A percentile compares a stretch with the other conserved stretches of the same genome.
phyloP scores from a whole-genome alignment of 345 rosid species.

The Murraya paniculata region DNA sequence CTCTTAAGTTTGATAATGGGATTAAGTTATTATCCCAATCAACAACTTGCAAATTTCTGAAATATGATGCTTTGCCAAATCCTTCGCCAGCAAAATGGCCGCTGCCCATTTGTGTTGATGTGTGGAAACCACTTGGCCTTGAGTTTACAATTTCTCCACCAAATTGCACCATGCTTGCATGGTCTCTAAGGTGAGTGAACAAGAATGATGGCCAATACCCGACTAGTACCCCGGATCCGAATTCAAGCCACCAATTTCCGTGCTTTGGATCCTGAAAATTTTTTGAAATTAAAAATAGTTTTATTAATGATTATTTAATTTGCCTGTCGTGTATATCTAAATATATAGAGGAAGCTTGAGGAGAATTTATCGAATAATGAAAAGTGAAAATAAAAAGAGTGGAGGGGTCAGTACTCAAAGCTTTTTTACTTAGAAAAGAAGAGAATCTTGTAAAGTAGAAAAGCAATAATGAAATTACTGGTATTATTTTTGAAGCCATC shows the following conservation, averaged over 20 bases:
- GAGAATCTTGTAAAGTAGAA: constrained; percentile 39
- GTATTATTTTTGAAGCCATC: constrained; percentile 21
- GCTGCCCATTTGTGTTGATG: constrained; percentile 93
- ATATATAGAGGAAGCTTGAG: neutral
- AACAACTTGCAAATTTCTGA: constrained; percentile 78
- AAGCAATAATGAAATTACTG: constrained; percentile 20
- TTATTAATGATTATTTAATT: too few relatives aligned
- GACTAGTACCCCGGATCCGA: constrained; percentile 81
- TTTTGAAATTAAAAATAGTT: too few relatives aligned
- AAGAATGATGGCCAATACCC: constrained; percentile 93
- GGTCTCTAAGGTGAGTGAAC: constrained; percentile 75
- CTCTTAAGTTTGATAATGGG: constrained; percentile 63
- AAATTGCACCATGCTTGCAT: constrained; percentile 92
- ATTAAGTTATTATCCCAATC: constrained; percentile 91
- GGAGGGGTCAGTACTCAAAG: constrained; percentile 23
- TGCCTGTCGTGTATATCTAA: too few relatives aligned
- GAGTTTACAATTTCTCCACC: constrained; percentile 94
- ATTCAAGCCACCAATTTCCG: constrained; percentile 99
- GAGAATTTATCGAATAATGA: neutral
- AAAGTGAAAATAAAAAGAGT: constrained; percentile 5
- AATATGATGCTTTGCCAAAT: constrained; percentile 86
- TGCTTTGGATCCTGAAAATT: constrained; percentile 84
- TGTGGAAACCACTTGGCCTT: constrained; percentile 69
- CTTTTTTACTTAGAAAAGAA: constrained; percentile 30
- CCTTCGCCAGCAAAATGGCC: constrained; percentile 96